Conservation (phyloP, 1,284 basidiomycete species). For the Pyrrhoderma lamaoense region DNA sequence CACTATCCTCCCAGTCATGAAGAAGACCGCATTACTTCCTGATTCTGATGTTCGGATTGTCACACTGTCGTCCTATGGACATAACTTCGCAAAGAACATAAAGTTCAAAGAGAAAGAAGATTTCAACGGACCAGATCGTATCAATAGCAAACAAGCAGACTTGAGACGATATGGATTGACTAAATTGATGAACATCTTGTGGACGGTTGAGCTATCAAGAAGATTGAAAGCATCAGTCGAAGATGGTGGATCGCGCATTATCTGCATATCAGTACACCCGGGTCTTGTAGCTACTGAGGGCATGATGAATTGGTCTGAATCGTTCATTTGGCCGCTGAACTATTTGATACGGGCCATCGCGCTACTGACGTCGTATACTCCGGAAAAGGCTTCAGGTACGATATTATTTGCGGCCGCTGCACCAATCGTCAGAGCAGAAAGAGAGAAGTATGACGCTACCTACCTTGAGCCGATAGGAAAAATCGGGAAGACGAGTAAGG, state of each 20-base stretch:
- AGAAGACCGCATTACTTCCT: conserved; percentile 23
- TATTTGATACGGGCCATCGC: conserved; percentile 29
- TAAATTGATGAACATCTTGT: conserved; percentile 21
- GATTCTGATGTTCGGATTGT: conserved; percentile 29
- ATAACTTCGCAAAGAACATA: conserved; percentile 4
- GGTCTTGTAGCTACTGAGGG: conserved; percentile 16
- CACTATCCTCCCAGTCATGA: conserved; percentile 26
- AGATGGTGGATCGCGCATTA: conserved; percentile 12
- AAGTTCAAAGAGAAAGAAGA: conserved; percentile 13
- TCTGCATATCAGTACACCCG: conserved; percentile 20
- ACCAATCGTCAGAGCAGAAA: conserved; percentile 29
- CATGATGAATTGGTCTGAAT: not conserved
- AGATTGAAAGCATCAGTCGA: conserved; percentile 6
- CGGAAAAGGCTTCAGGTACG: conserved; percentile 4
- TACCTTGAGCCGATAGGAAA: conserved; percentile 22
- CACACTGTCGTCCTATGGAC: conserved; percentile 21
- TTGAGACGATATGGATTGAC: conserved; percentile 16
- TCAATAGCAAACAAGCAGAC: not conserved
- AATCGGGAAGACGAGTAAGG: conserved; percentile 21
- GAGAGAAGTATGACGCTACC: conserved; percentile 36
- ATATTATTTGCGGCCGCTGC: conserved; percentile 36
- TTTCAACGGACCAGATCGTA: conserved; percentile 10
- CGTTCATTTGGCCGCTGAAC: conserved; percentile 21
- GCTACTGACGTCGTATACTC: conserved; percentile 35
- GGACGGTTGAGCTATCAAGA: conserved; percentile 20